Conservation (phyloP, 2,329 filamentous ascomycete genomes). For the Cladosporium sp. region DNA sequence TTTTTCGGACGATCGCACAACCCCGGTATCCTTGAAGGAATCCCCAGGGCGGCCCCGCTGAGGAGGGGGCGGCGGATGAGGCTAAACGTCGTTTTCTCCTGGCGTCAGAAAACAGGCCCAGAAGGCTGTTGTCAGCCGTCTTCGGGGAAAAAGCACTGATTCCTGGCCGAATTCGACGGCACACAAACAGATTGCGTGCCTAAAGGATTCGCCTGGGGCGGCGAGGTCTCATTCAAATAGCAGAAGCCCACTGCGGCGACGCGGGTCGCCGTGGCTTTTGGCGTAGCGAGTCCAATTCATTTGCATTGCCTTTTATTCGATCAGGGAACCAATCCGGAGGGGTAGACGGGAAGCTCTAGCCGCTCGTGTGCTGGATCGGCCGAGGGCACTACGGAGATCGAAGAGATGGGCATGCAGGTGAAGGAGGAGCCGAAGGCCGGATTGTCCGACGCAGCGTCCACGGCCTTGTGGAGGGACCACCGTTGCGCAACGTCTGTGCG, state of each 20-base stretch:
- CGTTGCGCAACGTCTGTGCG: conserved; percentile 7
- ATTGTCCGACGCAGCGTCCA: conserved; percentile 5
- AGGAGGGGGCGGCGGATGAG: conserved; percentile 1
- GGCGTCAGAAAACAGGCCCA: not conserved
- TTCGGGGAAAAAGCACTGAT: not conserved
- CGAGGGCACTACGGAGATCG: conserved; percentile 8
- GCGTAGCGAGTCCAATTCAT: conserved; percentile 8
- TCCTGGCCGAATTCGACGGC: too few species aligned
- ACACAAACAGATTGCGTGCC: too few species aligned
- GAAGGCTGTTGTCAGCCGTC: conserved; percentile 7
- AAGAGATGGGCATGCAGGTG: conserved; percentile 6
- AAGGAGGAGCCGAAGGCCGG: conserved; percentile 12
- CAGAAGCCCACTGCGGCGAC: too few species aligned
- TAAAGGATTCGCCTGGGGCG: too few species aligned
- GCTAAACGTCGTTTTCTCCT: conserved; percentile 1
- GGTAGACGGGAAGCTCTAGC: not conserved
- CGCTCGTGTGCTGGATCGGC: conserved; percentile 2
- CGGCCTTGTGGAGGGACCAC: not conserved
- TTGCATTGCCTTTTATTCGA: not conserved
- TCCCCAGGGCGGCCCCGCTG: conserved; percentile 10
- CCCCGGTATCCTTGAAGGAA: conserved; percentile 11
- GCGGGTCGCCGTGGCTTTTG: not conserved
- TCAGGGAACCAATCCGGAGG: not conserved
- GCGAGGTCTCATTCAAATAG: too few species aligned
- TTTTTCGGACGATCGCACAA: conserved; percentile 4